phyloP scores from a whole-genome alignment of 2,329 filamentous ascomycete species.

The Harringtonia lauricola region DNA sequence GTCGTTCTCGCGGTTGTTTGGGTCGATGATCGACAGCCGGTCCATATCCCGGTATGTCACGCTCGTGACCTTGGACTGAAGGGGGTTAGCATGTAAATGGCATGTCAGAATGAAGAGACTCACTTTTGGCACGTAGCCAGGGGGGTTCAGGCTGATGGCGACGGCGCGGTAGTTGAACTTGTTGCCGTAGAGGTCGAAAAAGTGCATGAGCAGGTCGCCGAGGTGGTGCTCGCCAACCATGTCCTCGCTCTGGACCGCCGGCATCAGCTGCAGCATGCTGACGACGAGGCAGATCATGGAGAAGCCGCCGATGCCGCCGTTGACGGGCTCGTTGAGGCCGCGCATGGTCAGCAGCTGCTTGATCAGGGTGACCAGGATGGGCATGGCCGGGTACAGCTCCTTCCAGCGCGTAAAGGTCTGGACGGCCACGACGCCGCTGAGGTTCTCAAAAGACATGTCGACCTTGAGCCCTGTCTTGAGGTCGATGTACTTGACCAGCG shows the following conservation, averaged over 20 bases:
- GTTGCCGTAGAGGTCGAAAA: slow-evolving; percentile 82
- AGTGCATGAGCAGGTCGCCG: slow-evolving; percentile 73
- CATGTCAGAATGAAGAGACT: slow-evolving; percentile 13
- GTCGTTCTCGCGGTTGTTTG: slow-evolving; percentile 76
- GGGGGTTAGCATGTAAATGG: neutral
- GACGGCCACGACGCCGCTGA: slow-evolving; percentile 69
- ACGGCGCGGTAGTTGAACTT: slow-evolving; percentile 59
- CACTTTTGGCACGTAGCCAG: slow-evolving; percentile 69
- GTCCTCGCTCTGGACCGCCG: slow-evolving; percentile 51
- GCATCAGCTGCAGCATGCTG: slow-evolving; percentile 74
- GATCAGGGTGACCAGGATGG: slow-evolving; percentile 72
- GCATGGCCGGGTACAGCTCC: slow-evolving; percentile 69
- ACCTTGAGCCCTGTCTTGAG: slow-evolving; percentile 67
- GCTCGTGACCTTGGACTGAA: slow-evolving; percentile 30
- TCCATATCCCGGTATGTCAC: slow-evolving; percentile 49
- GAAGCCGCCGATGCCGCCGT: slow-evolving; percentile 86
- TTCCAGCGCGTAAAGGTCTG: slow-evolving; percentile 76
- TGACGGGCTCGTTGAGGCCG: slow-evolving; percentile 81
- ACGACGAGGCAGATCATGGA: slow-evolving; percentile 89
- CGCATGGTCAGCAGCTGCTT: slow-evolving; percentile 91
- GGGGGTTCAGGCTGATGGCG: slow-evolving; percentile 67
- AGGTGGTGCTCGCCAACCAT: slow-evolving; percentile 55
- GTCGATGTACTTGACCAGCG: slow-evolving; percentile 86
- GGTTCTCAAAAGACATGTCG: slow-evolving; percentile 91
- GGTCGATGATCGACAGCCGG: slow-evolving; percentile 81